phyloP scores from a whole-genome alignment of 1,284 basidiomycete species.

The Phylloporus sp. region DNA sequence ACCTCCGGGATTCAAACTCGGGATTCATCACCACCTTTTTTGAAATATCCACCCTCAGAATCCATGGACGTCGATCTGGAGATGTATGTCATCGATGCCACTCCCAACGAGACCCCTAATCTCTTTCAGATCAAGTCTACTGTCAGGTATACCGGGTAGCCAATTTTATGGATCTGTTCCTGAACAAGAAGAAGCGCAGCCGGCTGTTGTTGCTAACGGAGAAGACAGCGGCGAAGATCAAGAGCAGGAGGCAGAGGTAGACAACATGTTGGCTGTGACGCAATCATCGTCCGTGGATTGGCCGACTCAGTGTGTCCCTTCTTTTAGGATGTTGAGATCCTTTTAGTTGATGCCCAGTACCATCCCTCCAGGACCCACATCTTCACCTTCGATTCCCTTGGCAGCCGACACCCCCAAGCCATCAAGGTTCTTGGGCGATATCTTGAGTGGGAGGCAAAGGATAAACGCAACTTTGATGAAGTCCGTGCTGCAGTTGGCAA shows the following conservation, averaged over 20 bases:
- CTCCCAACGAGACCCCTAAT: background rate
- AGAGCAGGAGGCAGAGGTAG: slow-evolving; percentile 42
- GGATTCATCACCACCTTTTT: slow-evolving; percentile 19
- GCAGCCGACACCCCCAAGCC: slow-evolving; percentile 71
- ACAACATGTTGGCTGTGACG: slow-evolving; percentile 37
- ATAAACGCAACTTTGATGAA: slow-evolving; percentile 68
- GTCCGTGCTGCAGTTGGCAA: slow-evolving; percentile 54
- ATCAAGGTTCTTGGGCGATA: slow-evolving; percentile 71
- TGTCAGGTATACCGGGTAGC: slow-evolving; percentile 24
- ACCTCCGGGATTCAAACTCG: slow-evolving; percentile 16
- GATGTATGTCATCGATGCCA: background rate
- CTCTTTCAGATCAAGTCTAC: slow-evolving; percentile 11
- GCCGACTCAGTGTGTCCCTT: slow-evolving; percentile 28
- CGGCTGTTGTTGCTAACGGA: slow-evolving; percentile 22
- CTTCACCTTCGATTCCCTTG: slow-evolving; percentile 89
- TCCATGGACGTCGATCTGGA: slow-evolving; percentile 39
- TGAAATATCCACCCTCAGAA: slow-evolving; percentile 33
- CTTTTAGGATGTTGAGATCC: background rate
- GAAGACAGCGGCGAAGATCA: slow-evolving; percentile 42
- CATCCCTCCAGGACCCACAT: slow-evolving; percentile 69
- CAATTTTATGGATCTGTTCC: slow-evolving; percentile 45
- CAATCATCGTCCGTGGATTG: slow-evolving; percentile 23
- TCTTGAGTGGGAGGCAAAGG: slow-evolving; percentile 79
- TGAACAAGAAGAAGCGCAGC: slow-evolving; percentile 24
- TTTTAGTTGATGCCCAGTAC: slow-evolving; percentile 3